Evolutionary conservation across 148 eudicot genomes (phyloP).

Genomic region (Vaccinium darrowii): DNA sequence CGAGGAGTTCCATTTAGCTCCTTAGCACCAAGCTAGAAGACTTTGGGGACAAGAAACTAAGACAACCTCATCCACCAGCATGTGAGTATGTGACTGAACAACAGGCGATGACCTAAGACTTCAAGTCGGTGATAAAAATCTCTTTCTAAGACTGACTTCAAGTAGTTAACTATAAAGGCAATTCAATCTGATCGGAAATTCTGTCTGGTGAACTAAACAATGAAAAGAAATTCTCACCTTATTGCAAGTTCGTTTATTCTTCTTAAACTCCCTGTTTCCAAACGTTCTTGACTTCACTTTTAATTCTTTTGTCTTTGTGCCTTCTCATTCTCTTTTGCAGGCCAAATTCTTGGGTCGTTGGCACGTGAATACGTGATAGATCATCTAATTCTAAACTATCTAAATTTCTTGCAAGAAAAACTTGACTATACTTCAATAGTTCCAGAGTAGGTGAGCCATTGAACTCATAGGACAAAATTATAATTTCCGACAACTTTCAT

Average conservation of each 20-base stretch:
- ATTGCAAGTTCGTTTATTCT: background rate
- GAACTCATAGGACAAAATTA: background rate
- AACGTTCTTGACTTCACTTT: background rate
- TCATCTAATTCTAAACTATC: background rate
- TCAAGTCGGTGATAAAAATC: background rate
- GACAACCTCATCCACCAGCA: background rate
- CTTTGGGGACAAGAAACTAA: background rate
- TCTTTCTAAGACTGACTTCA: background rate
- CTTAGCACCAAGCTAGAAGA: background rate
- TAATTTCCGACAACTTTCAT: background rate
- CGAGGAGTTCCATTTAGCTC: background rate
- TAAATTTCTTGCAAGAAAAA: background rate
- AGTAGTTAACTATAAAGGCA: background rate
- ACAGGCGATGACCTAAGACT: background rate
- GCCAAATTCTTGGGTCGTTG: background rate
- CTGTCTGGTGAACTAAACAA: constrained; percentile 1
- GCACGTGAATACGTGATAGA: background rate
- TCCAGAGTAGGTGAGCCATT: background rate
- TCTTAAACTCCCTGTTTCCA: constrained; percentile 3
- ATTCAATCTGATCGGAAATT: background rate
- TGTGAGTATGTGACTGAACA: background rate
- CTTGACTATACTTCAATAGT: background rate
- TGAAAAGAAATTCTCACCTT: background rate
- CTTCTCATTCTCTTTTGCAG: background rate
- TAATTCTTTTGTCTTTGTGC: background rate